phyloP scores from a whole-genome alignment of 2,329 filamentous ascomycete genomes.

The Ophiostoma ips region DNA sequence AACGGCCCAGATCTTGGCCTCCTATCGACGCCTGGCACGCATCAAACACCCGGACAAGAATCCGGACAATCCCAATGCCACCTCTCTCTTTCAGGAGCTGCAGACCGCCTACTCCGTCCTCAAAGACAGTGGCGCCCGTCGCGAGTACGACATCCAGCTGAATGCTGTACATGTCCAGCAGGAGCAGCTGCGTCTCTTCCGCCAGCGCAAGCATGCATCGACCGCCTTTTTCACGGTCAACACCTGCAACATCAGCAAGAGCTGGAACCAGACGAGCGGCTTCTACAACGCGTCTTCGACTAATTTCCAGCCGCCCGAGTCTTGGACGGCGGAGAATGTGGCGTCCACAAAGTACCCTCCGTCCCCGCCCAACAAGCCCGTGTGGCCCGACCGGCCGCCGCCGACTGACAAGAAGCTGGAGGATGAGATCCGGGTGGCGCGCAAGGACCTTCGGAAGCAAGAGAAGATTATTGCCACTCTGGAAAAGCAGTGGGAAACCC shows the following conservation, averaged over 20 bases:
- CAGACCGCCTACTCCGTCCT: constrained; percentile 15
- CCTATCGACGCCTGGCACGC: constrained; percentile 15
- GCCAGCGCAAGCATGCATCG: not conserved
- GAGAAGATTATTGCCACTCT: not conserved
- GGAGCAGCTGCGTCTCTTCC: not conserved
- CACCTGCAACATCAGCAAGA: not conserved
- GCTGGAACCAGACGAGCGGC: not conserved
- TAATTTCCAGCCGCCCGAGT: not conserved
- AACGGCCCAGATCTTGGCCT: constrained; percentile 9
- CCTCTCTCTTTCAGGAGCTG: constrained; percentile 16
- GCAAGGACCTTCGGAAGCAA: constrained; percentile 2
- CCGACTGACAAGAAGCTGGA: constrained; percentile 6
- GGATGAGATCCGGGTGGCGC: constrained; percentile 4
- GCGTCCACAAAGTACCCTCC: not conserved
- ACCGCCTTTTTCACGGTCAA: not conserved
- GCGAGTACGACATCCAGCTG: constrained; percentile 7
- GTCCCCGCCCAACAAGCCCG: not conserved
- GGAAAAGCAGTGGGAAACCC: not conserved
- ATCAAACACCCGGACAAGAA: constrained; percentile 17
- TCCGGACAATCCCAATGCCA: constrained; percentile 14
- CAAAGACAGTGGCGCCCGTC: constrained; percentile 8
- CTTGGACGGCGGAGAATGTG: not conserved
- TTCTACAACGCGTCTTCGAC: not conserved
- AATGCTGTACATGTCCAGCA: not conserved
- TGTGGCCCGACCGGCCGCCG: not conserved